Conservation (phyloP, 768 basidiomycete genomes). For the Boletus huronensis region DNA sequence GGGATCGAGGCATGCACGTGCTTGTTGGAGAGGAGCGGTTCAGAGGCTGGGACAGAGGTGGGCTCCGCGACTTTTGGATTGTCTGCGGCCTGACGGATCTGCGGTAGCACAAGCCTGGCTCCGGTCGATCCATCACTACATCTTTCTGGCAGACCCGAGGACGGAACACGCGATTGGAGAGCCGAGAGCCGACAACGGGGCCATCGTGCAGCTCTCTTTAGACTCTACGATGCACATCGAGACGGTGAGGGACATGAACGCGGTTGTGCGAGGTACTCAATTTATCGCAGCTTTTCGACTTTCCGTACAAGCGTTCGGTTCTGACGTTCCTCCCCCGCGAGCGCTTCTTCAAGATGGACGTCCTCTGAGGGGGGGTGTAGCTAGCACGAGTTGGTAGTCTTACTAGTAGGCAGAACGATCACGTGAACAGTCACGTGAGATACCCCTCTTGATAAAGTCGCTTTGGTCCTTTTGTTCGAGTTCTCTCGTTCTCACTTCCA, state of each 20-base stretch:
- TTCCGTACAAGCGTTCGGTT: conserved; percentile 25
- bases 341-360: conserved; percentile 23
- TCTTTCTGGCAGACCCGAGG: conserved; percentile 43
- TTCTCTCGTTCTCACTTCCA: not conserved
- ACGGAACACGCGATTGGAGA: conserved; percentile 42
- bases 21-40: conserved; percentile 47
- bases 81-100: not conserved
- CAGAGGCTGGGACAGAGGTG: conserved; percentile 41
- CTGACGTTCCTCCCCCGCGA: conserved; percentile 16
- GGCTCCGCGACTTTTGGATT: conserved; percentile 13
- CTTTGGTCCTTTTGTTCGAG: too few species aligned
- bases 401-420: not conserved
- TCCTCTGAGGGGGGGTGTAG: conserved; percentile 7
- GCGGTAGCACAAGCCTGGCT: conserved; percentile 18
- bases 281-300: conserved; percentile 20
- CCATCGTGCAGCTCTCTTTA: conserved; percentile 26
- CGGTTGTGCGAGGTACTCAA: not conserved
- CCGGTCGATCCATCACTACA: conserved; percentile 37
- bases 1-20: conserved; percentile 41
- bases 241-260: conserved; percentile 11
- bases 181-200: conserved; percentile 34
- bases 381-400: not conserved
- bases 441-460: not conserved
- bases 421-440: conserved; percentile 3
- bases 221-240: conserved; percentile 19